phyloP scores from a whole-genome alignment of 805 yeast genomes.

The Saccharomycopsis fermentans region DNA sequence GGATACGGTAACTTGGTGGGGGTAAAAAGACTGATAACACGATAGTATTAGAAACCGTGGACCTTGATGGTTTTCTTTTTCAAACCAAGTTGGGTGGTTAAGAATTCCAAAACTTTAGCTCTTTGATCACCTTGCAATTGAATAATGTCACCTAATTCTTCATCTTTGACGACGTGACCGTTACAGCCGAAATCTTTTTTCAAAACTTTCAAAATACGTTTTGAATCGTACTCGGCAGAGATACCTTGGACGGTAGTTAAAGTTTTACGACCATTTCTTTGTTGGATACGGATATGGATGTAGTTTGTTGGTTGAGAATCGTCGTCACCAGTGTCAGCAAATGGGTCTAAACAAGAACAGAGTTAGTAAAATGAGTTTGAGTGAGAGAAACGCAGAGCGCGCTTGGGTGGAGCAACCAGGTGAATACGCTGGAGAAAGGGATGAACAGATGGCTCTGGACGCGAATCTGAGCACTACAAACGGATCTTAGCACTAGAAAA shows the following conservation, averaged over 20 bases:
- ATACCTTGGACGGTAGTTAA: slow-evolving; percentile 97
- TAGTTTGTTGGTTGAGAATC: slow-evolving; percentile 93
- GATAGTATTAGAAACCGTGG: slow-evolving; percentile 96
- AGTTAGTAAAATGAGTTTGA: neutral
- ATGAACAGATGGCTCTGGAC: too few species aligned
- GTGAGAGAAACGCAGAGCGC: too few species aligned
- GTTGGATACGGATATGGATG: slow-evolving; percentile 97
- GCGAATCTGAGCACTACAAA: too few species aligned
- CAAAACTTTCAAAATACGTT: slow-evolving; percentile 84
- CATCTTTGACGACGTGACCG: slow-evolving; percentile 95
- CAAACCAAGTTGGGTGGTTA: slow-evolving; percentile 74
- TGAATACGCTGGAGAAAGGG: too few species aligned
- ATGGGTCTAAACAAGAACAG: slow-evolving; percentile 53
- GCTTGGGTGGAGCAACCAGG: too few species aligned
- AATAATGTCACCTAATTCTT: slow-evolving; percentile 91
- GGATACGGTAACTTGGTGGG: too few species aligned
- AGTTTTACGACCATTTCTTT: slow-evolving; percentile 98
- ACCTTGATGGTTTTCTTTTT: slow-evolving; percentile 96
- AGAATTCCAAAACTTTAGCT: slow-evolving; percentile 87
- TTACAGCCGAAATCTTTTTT: slow-evolving; percentile 98
- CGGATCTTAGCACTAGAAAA: too few species aligned
- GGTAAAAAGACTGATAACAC: too few species aligned
- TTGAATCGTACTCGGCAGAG: slow-evolving; percentile 88
- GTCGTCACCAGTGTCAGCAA: slow-evolving; percentile 99
- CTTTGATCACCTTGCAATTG: slow-evolving; percentile 99